Evolutionary conservation across 768 basidiomycete genomes (phyloP).

Genomic region (Auricularia sp.): DNA sequence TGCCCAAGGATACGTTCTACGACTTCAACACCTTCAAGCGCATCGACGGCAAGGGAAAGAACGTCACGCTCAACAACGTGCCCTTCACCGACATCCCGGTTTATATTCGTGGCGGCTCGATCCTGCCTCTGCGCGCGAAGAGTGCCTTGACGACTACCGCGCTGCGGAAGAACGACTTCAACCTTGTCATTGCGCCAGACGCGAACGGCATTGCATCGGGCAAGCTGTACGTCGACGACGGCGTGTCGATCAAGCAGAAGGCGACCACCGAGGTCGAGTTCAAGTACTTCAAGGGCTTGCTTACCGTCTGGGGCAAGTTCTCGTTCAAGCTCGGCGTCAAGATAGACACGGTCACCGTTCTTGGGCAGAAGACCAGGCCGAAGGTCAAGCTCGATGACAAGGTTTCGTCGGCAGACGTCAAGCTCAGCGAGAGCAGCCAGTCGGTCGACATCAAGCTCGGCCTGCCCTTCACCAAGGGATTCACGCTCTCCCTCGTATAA

Average conservation of each 20-base stretch:
- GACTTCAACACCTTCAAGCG: slow-evolving; percentile 45
- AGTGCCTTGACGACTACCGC: slow-evolving; percentile 54
- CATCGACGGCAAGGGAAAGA: slow-evolving; percentile 37
- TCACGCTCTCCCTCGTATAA: slow-evolving; percentile 21
- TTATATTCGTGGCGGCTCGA: slow-evolving; percentile 48
- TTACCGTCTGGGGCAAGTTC: slow-evolving; percentile 23
- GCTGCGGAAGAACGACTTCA: slow-evolving; percentile 46
- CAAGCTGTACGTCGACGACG: slow-evolving; percentile 54
- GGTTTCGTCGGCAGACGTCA: slow-evolving; percentile 12
- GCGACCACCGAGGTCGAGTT: slow-evolving; percentile 23
- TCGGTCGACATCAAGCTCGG: slow-evolving; percentile 37
- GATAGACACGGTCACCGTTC: slow-evolving; percentile 26
- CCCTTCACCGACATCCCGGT: slow-evolving; percentile 51
- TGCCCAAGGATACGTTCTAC: slow-evolving; percentile 58
- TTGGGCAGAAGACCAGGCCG: slow-evolving; percentile 18
- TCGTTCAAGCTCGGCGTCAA: slow-evolving; percentile 21
- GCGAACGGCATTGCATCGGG: slow-evolving; percentile 41
- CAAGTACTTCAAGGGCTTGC: slow-evolving; percentile 16
- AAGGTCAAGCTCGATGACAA: slow-evolving; percentile 1
- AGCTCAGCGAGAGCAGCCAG: slow-evolving; percentile 29
- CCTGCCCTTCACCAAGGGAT: slow-evolving; percentile 25
- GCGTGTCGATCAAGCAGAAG: slow-evolving; percentile 34
- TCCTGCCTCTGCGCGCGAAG: slow-evolving; percentile 47
- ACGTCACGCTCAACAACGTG: slow-evolving; percentile 24
- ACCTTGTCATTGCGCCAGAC: slow-evolving; percentile 53